These are phyloP conservation scores for Aspergillus texensis DNA, from an alignment of 2,329 filamentous ascomycete species.

Conservation along the genomic window DNA sequence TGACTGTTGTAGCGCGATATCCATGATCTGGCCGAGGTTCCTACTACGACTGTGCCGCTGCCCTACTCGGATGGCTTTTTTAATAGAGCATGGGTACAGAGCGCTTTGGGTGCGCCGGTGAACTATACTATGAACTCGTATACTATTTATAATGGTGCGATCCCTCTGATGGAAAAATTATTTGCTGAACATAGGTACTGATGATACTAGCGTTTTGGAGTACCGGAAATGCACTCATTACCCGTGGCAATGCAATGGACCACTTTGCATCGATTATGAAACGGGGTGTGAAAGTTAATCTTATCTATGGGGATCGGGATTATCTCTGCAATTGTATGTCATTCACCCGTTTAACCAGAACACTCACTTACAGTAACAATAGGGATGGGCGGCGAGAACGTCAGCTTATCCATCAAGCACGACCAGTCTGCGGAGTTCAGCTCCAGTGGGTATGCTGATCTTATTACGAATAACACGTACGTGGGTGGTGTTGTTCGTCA, in stretches of 20 bases:
- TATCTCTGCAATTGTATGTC: constrained; percentile 11
- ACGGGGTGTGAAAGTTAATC: constrained; percentile 3
- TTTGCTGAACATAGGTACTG: neutral
- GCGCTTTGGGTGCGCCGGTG: neutral
- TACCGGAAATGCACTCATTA: constrained; percentile 9
- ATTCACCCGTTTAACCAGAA: no score
- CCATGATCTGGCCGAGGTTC: neutral
- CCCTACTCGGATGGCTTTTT: neutral
- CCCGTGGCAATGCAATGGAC: constrained; percentile 4
- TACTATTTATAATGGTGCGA: neutral
- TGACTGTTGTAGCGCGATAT: neutral
- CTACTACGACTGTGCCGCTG: neutral
- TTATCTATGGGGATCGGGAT: constrained; percentile 9
- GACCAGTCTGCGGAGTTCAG: neutral
- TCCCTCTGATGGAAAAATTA: accelerated
- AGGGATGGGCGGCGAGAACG: constrained; percentile 7
- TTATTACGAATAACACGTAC: neutral
- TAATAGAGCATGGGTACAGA: neutral
- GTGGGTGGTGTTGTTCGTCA: constrained; percentile 4
- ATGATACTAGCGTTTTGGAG: neutral
- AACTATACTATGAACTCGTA: neutral
- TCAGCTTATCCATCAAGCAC: constrained; percentile 10
- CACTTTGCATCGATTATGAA: constrained; percentile 8
- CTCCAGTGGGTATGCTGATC: constrained; percentile 1
- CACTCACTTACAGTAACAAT: no score